Conservation (phyloP, 805 yeast species). For the Kuraishia molischiana region DNA sequence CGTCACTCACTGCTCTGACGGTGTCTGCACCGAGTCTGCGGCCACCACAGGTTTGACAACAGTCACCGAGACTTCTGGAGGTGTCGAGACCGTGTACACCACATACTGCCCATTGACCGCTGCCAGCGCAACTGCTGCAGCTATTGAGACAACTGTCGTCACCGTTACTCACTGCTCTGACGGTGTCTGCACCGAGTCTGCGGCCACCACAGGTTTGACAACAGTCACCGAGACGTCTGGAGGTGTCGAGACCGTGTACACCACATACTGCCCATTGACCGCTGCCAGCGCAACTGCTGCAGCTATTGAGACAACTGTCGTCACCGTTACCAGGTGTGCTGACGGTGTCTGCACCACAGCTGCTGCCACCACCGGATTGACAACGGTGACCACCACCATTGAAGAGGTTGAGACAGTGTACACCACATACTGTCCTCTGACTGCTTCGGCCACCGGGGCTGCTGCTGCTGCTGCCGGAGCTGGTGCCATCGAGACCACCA, state of each 20-base stretch:
- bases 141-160: conserved; percentile 1
- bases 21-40: conserved; percentile 6
- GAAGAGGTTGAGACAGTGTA: background rate
- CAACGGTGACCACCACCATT: background rate
- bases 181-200: background rate
- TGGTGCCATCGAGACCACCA: background rate
- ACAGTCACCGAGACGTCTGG: background rate
- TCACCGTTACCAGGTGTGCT: conserved; percentile 7
- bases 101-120: conserved; percentile 16
- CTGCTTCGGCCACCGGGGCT: background rate
- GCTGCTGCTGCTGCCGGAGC: background rate
- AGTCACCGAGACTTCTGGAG: conserved; percentile 4
- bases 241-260: conserved; percentile 9
- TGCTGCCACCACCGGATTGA: background rate
- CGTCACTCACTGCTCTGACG: conserved; percentile 3
- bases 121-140: conserved; percentile 1
- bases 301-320: background rate
- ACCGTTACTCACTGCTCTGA: conserved; percentile 4
- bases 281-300: conserved; percentile 4
- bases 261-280: conserved; percentile 25
- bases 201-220: background rate
- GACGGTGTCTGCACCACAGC: conserved; percentile 9
- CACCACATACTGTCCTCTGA: conserved; percentile 3
- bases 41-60: conserved; percentile 4
- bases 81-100: conserved; percentile 6